These are phyloP conservation scores for Sporothrix pallida DNA, from an alignment of 2,329 filamentous ascomycete genomes.

Conservation along the genomic window DNA sequence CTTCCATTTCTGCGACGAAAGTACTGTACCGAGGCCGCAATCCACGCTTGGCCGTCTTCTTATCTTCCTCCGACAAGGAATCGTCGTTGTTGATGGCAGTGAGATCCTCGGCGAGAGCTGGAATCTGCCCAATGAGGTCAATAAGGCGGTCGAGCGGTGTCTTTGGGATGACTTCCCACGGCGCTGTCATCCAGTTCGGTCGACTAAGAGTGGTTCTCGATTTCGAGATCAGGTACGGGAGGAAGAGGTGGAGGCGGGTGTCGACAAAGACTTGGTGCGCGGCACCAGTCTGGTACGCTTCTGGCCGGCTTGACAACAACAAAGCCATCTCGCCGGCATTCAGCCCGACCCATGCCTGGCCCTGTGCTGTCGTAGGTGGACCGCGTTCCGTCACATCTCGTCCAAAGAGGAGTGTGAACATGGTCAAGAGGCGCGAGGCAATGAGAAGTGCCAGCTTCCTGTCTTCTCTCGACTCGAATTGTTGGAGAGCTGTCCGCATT, in stretches of 20 bases:
- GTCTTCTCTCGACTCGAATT: neutral
- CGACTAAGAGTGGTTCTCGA: neutral
- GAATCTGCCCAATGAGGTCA: slow-evolving; percentile 9
- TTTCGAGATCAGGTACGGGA: slow-evolving; percentile 13
- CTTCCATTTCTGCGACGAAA: neutral
- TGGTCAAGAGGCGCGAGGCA: slow-evolving; percentile 15
- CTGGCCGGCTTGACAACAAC: slow-evolving; percentile 8
- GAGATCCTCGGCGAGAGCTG: neutral
- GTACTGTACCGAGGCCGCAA: neutral
- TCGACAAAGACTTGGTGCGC: slow-evolving; percentile 26
- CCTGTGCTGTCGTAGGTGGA: neutral
- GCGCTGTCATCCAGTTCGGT: neutral
- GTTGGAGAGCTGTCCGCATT: neutral
- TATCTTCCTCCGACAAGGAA: neutral
- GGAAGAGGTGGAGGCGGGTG: neutral
- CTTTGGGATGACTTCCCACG: slow-evolving; percentile 19
- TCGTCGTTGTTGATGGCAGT: neutral
- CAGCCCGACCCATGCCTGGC: neutral
- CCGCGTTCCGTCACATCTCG: neutral
- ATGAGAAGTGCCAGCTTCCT: slow-evolving; percentile 1
- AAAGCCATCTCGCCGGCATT: slow-evolving; percentile 20
- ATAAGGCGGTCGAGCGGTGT: slow-evolving; percentile 24
- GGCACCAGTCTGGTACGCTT: neutral
- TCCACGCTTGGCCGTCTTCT: neutral
- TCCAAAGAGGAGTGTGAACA: slow-evolving; percentile 22